These are phyloP conservation scores for Penstemon davidsonii DNA, from an alignment of 257 asterid species.

Conservation along the genomic window DNA sequence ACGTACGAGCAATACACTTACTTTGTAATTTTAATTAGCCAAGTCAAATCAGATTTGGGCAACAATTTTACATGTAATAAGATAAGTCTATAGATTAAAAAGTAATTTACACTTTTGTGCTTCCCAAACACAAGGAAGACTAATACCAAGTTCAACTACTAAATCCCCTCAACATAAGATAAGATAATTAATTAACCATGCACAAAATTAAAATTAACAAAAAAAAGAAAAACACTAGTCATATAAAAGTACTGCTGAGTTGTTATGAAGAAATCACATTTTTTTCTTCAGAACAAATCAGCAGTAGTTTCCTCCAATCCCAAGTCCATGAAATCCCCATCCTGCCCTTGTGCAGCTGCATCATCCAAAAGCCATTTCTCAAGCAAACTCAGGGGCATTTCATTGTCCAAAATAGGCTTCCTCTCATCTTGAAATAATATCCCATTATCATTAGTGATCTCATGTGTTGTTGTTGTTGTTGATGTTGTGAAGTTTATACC, in stretches of 20 bases:
- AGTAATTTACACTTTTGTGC: constrained; percentile 31
- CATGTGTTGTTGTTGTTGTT: constrained; percentile 17
- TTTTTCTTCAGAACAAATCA: constrained; percentile 61
- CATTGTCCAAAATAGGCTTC: constrained; percentile 28
- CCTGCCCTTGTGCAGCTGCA: constrained; percentile 59
- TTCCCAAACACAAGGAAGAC: constrained; percentile 26
- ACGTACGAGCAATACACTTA: too few relatives aligned
- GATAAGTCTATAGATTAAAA: constrained; percentile 24
- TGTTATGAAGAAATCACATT: constrained; percentile 35
- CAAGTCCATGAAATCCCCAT: constrained; percentile 59
- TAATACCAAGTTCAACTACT: not conserved
- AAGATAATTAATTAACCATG: too few relatives aligned
- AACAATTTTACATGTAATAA: too few relatives aligned
- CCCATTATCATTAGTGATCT: constrained; percentile 9
- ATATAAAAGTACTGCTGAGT: constrained; percentile 34
- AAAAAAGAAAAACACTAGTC: not conserved
- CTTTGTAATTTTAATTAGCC: too few relatives aligned
- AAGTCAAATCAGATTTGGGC: too few relatives aligned
- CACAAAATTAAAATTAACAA: not conserved
- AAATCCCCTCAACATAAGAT: too few relatives aligned
- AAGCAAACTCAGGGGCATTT: constrained; percentile 60
- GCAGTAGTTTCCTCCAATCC: constrained; percentile 55
- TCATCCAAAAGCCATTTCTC: constrained; percentile 90
- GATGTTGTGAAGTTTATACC: constrained; percentile 21
- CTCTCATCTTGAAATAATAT: constrained; percentile 28